Evolutionary conservation across 208 protist species (phyloP), one percentile per base, ranked within the genome.

Genomic region (Jaenimonas drosophilae): DNA sequence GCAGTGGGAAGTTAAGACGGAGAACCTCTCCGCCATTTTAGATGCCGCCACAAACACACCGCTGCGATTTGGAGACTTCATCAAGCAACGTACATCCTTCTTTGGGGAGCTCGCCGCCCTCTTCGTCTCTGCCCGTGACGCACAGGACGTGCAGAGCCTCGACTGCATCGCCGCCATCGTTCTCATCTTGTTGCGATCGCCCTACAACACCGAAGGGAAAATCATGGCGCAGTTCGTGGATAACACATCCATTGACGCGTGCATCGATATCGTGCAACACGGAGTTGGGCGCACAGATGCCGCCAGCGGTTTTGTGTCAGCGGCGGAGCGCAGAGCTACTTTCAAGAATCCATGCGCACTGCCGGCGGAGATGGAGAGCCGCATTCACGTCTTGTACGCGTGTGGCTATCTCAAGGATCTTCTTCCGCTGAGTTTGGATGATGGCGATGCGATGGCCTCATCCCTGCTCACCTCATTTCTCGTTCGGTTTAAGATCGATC

Each of bases 201-300:
- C 82, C 1, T 87, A 78, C 63, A 80, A 48, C 50, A 73, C 74
- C 2, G 76, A 91, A n/a, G 64, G 60, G 4, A 73, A 68, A 50
- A 80, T 87, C 28, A 59, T 91, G 37, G 53, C 67, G 2, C 77
- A 87, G 49, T 82, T 83, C 36, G 71, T 91, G 0, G 74, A 87
- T 30, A 69, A 76, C 33, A 49, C 57, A 4, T 41, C 56, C 50
- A 66, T 87, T 34, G 73, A 91, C 37, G 59, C 49, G 28, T 70
- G 64, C 50, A 71, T 91, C 28, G 77, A 91, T 54, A 81, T 84
- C 44, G 74, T 91, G 30, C 82, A 91, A 61, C 74, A 76, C 63
- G 77, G 44, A 7, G 64, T 91, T 43, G 82, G 82, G 19, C 52
- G 70, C 2, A 54, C 62, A 2, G 65, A 75, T 33, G 56, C 50